Percentiles rank a stretch among this genome's conserved stretches.
Evolutionary conservation across 805 yeast species (phyloP).

Genomic region (Suhomyces sp.): DNA sequence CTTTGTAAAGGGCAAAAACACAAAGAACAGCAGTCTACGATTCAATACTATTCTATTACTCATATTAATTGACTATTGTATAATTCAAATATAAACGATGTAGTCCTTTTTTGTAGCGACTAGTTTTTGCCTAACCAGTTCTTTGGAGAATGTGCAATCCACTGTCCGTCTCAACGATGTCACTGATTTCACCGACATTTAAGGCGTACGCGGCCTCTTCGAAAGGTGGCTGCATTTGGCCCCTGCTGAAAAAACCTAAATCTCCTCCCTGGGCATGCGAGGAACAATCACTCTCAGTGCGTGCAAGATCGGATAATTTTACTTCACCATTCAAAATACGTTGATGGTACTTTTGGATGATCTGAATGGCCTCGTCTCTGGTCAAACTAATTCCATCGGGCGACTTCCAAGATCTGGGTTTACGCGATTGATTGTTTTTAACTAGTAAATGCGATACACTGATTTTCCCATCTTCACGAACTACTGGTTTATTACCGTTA

Average conservation of each 20-base stretch:
- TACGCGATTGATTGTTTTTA: slow-evolving; percentile 78
- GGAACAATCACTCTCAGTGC: slow-evolving; percentile 83
- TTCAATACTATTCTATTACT: background rate
- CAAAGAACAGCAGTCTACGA: background rate
- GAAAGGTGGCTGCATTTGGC: slow-evolving; percentile 94
- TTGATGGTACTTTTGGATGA: slow-evolving; percentile 54
- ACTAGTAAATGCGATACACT: slow-evolving; percentile 79
- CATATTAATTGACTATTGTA: background rate
- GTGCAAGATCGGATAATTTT: slow-evolving; percentile 68
- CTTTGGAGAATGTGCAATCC: slow-evolving; percentile 89
- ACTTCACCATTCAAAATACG: slow-evolving; percentile 62
- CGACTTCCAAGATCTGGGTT: slow-evolving; percentile 90
- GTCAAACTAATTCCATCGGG: slow-evolving; percentile 67
- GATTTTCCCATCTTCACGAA: slow-evolving; percentile 51
- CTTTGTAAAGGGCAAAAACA: background rate
- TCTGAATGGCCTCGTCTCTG: slow-evolving; percentile 78
- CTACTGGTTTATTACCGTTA: slow-evolving; percentile 45
- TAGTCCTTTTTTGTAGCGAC: background rate
- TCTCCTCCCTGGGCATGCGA: slow-evolving; percentile 89
- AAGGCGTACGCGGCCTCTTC: slow-evolving; percentile 83
- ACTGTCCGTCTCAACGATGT: slow-evolving; percentile 81
- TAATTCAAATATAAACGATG: background rate
- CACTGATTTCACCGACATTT: slow-evolving; percentile 79
- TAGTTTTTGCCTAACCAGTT: slow-evolving; percentile 50
- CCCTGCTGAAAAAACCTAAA: slow-evolving; percentile 81